Conservation (phyloP, 305 asterid genomes). For the Caryopteris hybrid region DNA sequence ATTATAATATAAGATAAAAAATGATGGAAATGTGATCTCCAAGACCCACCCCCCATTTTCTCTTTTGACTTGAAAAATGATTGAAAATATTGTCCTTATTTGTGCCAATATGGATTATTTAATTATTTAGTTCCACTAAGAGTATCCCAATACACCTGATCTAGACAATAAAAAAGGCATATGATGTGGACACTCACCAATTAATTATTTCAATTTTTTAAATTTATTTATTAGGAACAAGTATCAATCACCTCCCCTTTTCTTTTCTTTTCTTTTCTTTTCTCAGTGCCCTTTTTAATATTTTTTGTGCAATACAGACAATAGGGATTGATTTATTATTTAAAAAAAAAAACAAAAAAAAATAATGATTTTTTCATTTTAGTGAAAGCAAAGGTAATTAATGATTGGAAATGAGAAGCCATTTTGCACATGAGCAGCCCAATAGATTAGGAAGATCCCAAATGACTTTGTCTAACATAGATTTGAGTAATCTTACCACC, state of each 20-base stretch:
- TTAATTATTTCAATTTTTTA: neutral
- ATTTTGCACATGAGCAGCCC: conserved; percentile 14
- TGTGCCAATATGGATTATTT: conserved; percentile 20
- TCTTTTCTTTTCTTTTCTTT: neutral
- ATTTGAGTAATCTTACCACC: neutral
- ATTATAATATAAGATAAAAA: neutral
- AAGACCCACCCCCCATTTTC: conserved; percentile 28
- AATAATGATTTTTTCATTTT: neutral
- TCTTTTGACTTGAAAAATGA: conserved; percentile 28
- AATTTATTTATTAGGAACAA: neutral
- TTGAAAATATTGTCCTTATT: conserved; percentile 26
- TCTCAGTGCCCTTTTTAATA: no score
- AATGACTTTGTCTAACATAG: neutral
- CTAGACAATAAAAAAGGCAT: conserved; percentile 33
- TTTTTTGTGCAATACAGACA: conserved; percentile 7
- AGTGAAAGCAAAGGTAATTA: neutral
- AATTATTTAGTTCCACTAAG: conserved; percentile 25
- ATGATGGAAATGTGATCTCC: conserved; percentile 19
- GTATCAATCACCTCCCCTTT: conserved; percentile 11
- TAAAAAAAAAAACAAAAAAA: no score
- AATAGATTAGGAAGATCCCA: conserved; percentile 11
- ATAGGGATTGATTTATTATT: no score
- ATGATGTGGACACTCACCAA: conserved; percentile 37
- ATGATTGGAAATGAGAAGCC: neutral
- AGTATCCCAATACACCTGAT: conserved; percentile 43